These are phyloP conservation scores for Xanthoparmelia taractica DNA, from an alignment of 495 filamentous ascomycete genomes.

Conservation along the genomic window DNA sequence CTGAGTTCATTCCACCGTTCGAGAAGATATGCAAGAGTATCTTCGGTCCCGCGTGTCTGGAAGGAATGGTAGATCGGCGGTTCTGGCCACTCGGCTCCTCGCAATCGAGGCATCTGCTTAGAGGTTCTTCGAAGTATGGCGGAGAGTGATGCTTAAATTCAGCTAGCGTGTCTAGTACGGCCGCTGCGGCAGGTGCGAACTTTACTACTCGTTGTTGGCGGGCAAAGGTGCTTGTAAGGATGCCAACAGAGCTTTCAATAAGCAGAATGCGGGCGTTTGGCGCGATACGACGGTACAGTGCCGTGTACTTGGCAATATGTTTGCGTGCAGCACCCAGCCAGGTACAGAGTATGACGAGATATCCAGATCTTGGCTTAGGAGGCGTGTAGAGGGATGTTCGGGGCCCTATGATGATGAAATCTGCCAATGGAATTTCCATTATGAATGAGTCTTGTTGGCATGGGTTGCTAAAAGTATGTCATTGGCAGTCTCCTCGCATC, in stretches of 20 bases:
- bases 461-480: neutral
- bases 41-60: constrained; percentile 1
- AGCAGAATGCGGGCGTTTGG: constrained; percentile 1
- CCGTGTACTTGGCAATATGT: constrained; percentile 31
- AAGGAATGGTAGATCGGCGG: neutral
- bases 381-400: neutral
- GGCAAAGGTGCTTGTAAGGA: neutral
- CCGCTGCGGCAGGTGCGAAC: neutral
- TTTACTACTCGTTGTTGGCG: neutral
- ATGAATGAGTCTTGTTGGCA: neutral
- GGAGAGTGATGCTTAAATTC: neutral
- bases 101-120: neutral
- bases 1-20: constrained; percentile 36
- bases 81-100: neutral
- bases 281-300: constrained; percentile 9
- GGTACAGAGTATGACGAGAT: constrained; percentile 29
- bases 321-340: constrained; percentile 30
- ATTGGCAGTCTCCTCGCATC: too few relatives aligned
- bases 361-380: neutral
- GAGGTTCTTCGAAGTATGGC: neutral
- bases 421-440: neutral
- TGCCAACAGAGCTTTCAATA: neutral
- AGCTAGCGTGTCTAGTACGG: constrained; percentile 1
- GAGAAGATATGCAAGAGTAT: constrained; percentile 40
- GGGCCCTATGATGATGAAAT: neutral